Evolutionary conservation across 2,329 filamentous ascomycete genomes (phyloP), one percentile per base, ranked within the genome.

Genomic region (Teratosphaeria gauchensis): DNA sequence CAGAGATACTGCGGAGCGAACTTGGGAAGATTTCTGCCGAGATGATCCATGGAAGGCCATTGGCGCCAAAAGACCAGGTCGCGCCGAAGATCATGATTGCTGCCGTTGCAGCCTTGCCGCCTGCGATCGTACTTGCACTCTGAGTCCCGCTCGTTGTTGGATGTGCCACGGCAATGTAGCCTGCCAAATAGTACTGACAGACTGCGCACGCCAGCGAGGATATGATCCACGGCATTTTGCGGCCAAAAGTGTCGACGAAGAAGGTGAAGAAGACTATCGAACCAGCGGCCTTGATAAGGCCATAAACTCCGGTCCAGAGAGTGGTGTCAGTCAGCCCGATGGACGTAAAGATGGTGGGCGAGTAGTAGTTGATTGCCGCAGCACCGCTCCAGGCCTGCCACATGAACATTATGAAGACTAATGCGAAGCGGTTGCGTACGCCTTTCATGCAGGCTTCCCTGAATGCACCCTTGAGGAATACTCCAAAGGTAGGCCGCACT

Each of bases 31-130:
- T 77, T 62, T 77, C 75, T 1, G 74, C 69, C 1, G 72, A 74
- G n/a, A 76, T 73, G 60, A 77, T 76, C 73, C 74, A 76, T 0
- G 74, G 74, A 0, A 76, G 61, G 2, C 74, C 74, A 53, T 76
- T 76, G 1, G 71, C 68, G 11, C 48, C 48, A 51, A 51, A 51
- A 8, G 48, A 51, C 73, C 73, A 76, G 1, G 65, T 65, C 7
- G 68, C 71, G 1, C 71, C 73, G 48, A 75, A 75, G 8, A 75
- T 71, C 73, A 74, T 74, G 35, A 75, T 74, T 57, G 72, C 71
- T 2, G 73, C 72, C 0, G 71, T 74, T 4, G 73, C 73, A 12
- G 67, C 73, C 57, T 74, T 73, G 35, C 73, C 73, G 2, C 72
- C 73, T 0, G 71, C 71, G 14, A 73, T 56, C 1, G 70, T 73